Conservation (phyloP, 2,329 filamentous ascomycete genomes). For the Colletotrichum destructivum region DNA sequence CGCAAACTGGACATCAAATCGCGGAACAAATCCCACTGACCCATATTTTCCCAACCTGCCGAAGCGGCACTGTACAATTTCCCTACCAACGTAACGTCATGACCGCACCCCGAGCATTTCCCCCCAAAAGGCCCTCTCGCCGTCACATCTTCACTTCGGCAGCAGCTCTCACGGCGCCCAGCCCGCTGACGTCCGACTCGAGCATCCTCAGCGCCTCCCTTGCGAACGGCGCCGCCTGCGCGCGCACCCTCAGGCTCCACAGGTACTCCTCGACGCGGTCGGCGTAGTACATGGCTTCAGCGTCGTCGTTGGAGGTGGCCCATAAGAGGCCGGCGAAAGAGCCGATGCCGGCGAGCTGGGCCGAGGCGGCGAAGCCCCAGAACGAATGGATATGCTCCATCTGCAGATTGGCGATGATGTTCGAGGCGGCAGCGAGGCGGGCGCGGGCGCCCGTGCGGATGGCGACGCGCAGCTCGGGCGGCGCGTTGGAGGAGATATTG, state of each 20-base stretch:
- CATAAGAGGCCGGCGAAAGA: conserved; percentile 59
- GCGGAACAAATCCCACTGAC: neutral
- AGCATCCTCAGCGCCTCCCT: conserved; percentile 57
- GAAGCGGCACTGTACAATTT: neutral
- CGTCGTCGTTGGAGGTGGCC: conserved; percentile 55
- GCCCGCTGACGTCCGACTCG: conserved; percentile 47
- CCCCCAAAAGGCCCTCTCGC: neutral
- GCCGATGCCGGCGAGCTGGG: conserved; percentile 60
- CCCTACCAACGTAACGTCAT: neutral
- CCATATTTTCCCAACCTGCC: neutral
- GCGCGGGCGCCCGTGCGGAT: conserved; percentile 56
- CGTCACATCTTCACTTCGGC: conserved; percentile 41
- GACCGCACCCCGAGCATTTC: neutral
- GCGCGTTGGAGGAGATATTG: conserved; percentile 54
- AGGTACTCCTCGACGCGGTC: conserved; percentile 57
- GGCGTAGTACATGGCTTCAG: conserved; percentile 58
- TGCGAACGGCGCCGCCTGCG: conserved; percentile 56
- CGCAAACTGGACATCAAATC: neutral
- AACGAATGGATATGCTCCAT: conserved; percentile 63
- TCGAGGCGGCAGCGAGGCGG: conserved; percentile 57
- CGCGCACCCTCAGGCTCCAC: conserved; percentile 59
- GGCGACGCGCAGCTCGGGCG: conserved; percentile 49
- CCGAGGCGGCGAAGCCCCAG: conserved; percentile 61
- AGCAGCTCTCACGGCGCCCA: conserved; percentile 37
- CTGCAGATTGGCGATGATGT: conserved; percentile 58